These are phyloP conservation scores for Thraustochytrium sp. DNA, from an alignment of 352 stramenopile genomes.

Conservation along the genomic window DNA sequence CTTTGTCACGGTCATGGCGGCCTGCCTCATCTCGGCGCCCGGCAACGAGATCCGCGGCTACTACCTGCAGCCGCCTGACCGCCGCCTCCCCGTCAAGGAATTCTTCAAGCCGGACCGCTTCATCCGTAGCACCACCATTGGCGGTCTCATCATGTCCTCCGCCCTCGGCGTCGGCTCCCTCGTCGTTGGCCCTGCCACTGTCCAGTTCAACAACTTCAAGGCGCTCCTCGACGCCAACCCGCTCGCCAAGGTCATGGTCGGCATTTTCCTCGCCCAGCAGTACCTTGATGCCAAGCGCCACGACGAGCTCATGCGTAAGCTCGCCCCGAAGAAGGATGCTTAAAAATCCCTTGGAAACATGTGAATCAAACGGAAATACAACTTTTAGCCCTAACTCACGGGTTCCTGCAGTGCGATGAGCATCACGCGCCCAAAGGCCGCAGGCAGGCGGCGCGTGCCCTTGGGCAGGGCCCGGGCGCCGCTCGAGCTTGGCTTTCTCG, in stretches of 20 bases:
- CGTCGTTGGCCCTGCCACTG: conserved; percentile 10
- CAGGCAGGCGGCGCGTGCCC: too few species aligned
- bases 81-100: conserved; percentile 12
- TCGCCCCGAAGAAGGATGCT: background rate
- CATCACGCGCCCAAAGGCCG: too few species aligned
- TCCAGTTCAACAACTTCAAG: conserved; percentile 18
- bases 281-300: conserved; percentile 23
- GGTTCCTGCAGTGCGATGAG: too few species aligned
- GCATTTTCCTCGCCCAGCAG: conserved; percentile 23
- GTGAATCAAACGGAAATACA: too few species aligned
- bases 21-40: conserved; percentile 24
- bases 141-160: conserved; percentile 28
- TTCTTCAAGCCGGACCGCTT: conserved; percentile 42
- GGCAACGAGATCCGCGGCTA: conserved; percentile 40
- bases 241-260: conserved; percentile 17
- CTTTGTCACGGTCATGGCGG: conserved; percentile 14
- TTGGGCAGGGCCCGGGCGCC: too few species aligned
- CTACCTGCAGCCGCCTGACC: conserved; percentile 33
- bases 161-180: conserved; percentile 19
- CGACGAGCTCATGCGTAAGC: conserved; percentile 12
- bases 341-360: too few species aligned
- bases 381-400: too few species aligned
- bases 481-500: too few species aligned
- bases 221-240: conserved; percentile 26
- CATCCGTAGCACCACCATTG: conserved; percentile 32